Evolutionary conservation across 345 rosid species (phyloP), one percentile per base, ranked within the genome.

Genomic region (Odontarrhena argentea): DNA sequence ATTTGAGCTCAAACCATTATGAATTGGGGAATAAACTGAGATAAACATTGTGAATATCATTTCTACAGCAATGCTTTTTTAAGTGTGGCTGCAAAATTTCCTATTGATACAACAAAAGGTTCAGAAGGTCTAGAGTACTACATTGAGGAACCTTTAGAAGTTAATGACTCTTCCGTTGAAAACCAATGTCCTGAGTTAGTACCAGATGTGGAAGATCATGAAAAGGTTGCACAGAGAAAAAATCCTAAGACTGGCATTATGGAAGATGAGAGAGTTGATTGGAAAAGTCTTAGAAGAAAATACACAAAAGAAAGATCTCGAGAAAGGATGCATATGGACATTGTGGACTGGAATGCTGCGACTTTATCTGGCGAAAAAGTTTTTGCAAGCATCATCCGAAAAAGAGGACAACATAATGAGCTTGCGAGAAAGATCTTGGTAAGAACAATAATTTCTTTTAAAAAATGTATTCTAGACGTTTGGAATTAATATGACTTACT

Each of bases 321-420:
- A 40, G 53, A 37, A 7, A 5, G 9, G 0, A 76, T 79, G 12
- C 75, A 71, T 10, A 81, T 58, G 80, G 97, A 91, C 68, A 64
- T 83, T 0, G 81, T 82, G 18, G 80, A 87, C 32, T 91, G 92
- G 92, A 82, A 82, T 35, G 80, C 81, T 25, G 84, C 84, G 30
- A 77, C 85, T 32, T 10, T 63, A 51, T 81, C 84, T 15, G 55
- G 76, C 0, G 8, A 9, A 25, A 2, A 8, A 4, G 76, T 53
- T 34, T 24, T 91, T 32, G 82, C 78, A 11, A 36, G 3, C 1
- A 22, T 63, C 25, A 91, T 91, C 28, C 26, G 22, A 61, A 52
- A 48, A 6, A 85, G 97, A 0, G 97, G 97, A 2, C 92, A 84
- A 38, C 0, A 61, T 5, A 28, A 18, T 55, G 36, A 32, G 4